These are phyloP conservation scores for Handroanthus guayacan DNA, from an alignment of 257 asterid species.

Conservation along the genomic window DNA sequence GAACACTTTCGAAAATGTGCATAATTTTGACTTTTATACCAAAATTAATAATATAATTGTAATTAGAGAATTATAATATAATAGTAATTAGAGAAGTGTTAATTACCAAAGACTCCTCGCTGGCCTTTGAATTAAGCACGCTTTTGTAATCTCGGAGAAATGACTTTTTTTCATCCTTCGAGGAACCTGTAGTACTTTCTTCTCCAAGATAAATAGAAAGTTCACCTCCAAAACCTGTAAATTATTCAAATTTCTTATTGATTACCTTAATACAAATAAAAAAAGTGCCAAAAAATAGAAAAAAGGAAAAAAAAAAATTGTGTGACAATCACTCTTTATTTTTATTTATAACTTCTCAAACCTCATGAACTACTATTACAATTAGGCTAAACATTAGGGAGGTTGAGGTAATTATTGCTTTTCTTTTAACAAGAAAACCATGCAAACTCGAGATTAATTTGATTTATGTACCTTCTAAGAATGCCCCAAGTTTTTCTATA, in stretches of 20 bases:
- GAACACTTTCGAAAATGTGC: too few relatives aligned
- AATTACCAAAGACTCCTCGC: slow-evolving; percentile 72
- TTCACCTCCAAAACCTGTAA: slow-evolving; percentile 60
- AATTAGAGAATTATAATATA: not conserved
- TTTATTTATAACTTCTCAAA: not conserved
- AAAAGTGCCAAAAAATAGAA: not conserved
- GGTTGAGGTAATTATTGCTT: too few relatives aligned
- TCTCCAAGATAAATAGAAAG: slow-evolving; percentile 33
- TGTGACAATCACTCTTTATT: not conserved
- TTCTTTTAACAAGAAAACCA: too few relatives aligned
- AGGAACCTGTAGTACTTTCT: slow-evolving; percentile 23
- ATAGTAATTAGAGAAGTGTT: not conserved
- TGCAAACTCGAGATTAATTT: too few relatives aligned
- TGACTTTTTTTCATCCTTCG: slow-evolving; percentile 42
- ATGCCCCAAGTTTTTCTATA: slow-evolving; percentile 60
- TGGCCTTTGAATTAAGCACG: slow-evolving; percentile 65
- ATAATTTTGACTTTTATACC: too few relatives aligned
- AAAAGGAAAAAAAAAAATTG: not conserved
- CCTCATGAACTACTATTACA: too few relatives aligned
- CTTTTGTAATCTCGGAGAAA: slow-evolving; percentile 50
- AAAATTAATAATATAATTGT: too few relatives aligned
- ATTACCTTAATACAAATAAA: not conserved
- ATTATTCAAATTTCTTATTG: not conserved
- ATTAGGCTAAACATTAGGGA: too few relatives aligned
- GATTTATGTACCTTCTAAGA: slow-evolving; percentile 57